phyloP scores from a whole-genome alignment of 768 basidiomycete species.

The Amanita rubescens region DNA sequence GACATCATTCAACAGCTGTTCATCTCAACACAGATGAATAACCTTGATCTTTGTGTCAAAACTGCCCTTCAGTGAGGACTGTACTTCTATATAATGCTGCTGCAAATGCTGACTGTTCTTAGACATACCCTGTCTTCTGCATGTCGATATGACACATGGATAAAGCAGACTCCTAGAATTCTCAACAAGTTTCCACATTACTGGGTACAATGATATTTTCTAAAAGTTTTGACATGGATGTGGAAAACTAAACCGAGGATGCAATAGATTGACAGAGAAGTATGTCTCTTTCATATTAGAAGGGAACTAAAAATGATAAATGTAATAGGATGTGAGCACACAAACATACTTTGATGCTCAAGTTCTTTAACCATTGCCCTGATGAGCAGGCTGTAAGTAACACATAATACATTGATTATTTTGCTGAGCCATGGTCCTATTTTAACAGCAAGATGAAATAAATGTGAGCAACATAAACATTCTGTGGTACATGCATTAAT shows the following conservation, averaged over 20 bases:
- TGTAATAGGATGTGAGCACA: background rate
- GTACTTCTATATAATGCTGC: background rate
- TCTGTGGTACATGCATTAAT: no score
- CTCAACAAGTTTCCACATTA: background rate
- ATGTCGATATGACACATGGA: background rate
- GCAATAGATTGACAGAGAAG: no score
- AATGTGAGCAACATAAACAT: no score
- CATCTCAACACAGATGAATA: slow-evolving; percentile 18
- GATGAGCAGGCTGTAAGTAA: no score
- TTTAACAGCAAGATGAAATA: no score
- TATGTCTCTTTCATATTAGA: background rate
- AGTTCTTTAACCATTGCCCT: no score
- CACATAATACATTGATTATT: no score
- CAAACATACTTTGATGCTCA: no score
- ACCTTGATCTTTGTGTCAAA: slow-evolving; percentile 14
- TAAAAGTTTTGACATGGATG: background rate
- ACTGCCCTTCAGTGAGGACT: slow-evolving; percentile 4
- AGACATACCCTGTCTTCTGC: background rate
- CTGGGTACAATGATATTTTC: background rate
- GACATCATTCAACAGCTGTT: slow-evolving; percentile 14
- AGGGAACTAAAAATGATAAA: no score
- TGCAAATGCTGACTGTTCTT: background rate
- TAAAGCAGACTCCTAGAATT: background rate
- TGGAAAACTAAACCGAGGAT: background rate
- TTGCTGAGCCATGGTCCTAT: no score